phyloP scores from a whole-genome alignment of 192 early-diverging fungal species.

The Backusella tarrabulga region DNA sequence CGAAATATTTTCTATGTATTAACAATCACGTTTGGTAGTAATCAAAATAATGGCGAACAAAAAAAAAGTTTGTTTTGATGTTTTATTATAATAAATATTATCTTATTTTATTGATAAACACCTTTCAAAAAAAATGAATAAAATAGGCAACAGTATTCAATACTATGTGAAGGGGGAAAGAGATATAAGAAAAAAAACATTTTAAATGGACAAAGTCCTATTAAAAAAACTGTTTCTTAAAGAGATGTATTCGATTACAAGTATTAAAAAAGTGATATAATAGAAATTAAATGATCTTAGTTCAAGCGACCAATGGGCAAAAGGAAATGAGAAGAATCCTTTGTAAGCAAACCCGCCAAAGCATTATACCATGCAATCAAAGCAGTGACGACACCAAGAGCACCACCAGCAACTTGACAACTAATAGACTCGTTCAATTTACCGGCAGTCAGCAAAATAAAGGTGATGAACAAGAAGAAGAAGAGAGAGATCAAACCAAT shows the following conservation, averaged over 20 bases:
- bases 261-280: not conserved
- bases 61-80: not conserved
- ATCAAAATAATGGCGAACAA: not conserved
- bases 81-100: not conserved
- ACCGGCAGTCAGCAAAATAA: constrained; percentile 63
- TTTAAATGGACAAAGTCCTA: not conserved
- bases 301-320: constrained; percentile 43
- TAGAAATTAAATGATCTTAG: not conserved
- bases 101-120: not conserved
- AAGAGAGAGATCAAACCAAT: constrained; percentile 64
- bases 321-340: constrained; percentile 52
- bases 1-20: not conserved
- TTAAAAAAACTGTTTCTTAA: not conserved
- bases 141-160: constrained; percentile 5
- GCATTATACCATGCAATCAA: constrained; percentile 79
- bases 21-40: not conserved
- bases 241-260: not conserved
- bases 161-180: not conserved
- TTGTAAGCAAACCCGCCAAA: constrained; percentile 55
- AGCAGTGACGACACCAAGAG: constrained; percentile 70
- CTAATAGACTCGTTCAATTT: constrained; percentile 49
- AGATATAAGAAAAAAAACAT: not conserved
- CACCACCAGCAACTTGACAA: constrained; percentile 64
- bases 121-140: not conserved
- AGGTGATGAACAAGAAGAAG: constrained; percentile 66